Evolutionary conservation across 805 yeast genomes (phyloP).

Genomic region (Pichia californica): DNA sequence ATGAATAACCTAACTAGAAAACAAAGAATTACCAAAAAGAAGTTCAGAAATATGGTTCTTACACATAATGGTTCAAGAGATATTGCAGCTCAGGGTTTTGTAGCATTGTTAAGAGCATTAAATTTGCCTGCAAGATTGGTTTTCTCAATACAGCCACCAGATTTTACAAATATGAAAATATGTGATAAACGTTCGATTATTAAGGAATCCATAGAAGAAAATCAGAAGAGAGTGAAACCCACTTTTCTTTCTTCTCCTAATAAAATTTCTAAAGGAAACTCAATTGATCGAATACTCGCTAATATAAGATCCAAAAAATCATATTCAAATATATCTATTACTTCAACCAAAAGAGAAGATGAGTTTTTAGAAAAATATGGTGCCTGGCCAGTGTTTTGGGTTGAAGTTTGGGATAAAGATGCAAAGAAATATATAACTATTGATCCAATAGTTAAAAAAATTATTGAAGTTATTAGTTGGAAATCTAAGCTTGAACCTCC

Average conservation of each 20-base stretch:
- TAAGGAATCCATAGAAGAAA: conserved; percentile 1
- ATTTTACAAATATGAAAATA: conserved; percentile 45
- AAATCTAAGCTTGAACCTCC: conserved; percentile 60
- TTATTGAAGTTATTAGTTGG: conserved; percentile 55
- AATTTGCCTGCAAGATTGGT: conserved; percentile 70
- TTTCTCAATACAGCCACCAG: conserved; percentile 86
- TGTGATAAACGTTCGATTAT: conserved; percentile 11
- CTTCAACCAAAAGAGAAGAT: conserved; percentile 2
- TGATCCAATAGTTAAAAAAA: conserved; percentile 65
- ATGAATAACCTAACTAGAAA: neutral
- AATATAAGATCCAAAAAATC: conserved; percentile 23
- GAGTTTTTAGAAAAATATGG: conserved; percentile 8
- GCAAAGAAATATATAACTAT: conserved; percentile 74
- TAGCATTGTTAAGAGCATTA: conserved; percentile 62
- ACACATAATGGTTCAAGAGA: conserved; percentile 66
- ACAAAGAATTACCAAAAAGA: conserved; percentile 28
- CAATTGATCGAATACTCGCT: conserved; percentile 22
- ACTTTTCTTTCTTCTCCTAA: too few species aligned
- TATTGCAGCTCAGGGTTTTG: conserved; percentile 81
- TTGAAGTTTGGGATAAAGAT: conserved; percentile 83
- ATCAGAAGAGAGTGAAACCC: neutral
- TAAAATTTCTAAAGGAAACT: neutral
- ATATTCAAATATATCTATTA: conserved; percentile 13
- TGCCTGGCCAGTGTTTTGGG: conserved; percentile 77
- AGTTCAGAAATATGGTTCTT: conserved; percentile 39